Evolutionary conservation across 371 early-diverging fungal genomes (phyloP), one percentile per base, ranked within the genome.

Genomic region (Mortierella sp.): DNA sequence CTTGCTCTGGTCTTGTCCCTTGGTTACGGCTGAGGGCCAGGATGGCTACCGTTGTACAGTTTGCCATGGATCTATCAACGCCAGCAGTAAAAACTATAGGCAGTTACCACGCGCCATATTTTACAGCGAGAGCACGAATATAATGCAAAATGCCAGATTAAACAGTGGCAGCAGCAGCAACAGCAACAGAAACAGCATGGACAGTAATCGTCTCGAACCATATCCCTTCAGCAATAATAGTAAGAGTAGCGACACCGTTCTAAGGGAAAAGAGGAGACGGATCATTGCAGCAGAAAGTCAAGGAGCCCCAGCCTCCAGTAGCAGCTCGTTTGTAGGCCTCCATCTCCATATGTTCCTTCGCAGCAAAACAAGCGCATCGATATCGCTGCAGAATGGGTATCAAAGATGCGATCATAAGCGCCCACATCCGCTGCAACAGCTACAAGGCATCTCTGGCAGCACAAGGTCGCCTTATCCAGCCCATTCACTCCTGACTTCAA

Each of bases 231-330:
- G 39, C 24, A 17, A 39, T 26, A 55, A 47, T 37, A 37, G 37
- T n/a, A 37, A 32, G 11, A 48, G n/a, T 37, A 47, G 47, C 34
- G 60, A 54, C 28, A 56, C 64, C 50, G 37, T 60, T 31, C 55
- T 67, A 7, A 53, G 60, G 43, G 60, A 58, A 32, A 54, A 49
- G 48, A 67, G 68, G 50, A 59, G 60, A 53, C 41, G 56, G 27
- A 32, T 49, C 44, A 53, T 49, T 37, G 68, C 56, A 55, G 31
- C 26, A 19, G 47, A 44, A 8, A 30, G 44, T 21, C 60, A 51
- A 26, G 32, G 42, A 30, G 28, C 43, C 42, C 21, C 21, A 23
- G 27, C 26, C 21, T 9, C 11, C n/a, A 31, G 47, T 31, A 12
- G 8, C n/a, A 9, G 21, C 32, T 19, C 41, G 39, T 34, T 43